Base-by-base conservation (phyloP, 2,329 filamentous ascomycete genomes). In the Davidsoniella virescens region DNA sequence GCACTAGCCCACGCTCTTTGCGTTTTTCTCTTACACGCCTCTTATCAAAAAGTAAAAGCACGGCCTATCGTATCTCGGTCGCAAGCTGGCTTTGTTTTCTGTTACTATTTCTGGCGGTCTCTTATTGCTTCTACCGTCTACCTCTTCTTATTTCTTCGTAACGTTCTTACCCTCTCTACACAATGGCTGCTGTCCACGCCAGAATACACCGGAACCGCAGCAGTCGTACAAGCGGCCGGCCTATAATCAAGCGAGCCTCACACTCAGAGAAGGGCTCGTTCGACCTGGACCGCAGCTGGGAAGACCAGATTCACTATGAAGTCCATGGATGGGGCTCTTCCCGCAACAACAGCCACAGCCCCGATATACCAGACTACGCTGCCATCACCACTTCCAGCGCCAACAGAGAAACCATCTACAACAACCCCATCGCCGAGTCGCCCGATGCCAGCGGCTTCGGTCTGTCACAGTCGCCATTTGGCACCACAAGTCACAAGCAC, bases 181-280 rank as follows among this genome's bases (percentile, higher is more conserved):
- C 47, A 36, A 54, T 54, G 55, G 56, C 50, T 53, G 57, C 52
- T 47, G 58, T 53, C 48, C 58, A 51, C 51, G 59, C 44, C 54
- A 44, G 41, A 46, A 39, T 49, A 47, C 44, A 60, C 54, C 49
- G 55, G 33, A 56, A 56, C 46, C 54, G 56, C 47, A 53, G 51
- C 47, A 44, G 16, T 7, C 51, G 51, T 23, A 44, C 42, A 39
- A 47, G 47, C 26, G 48, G 47, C 5, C 47, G 51, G 26, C 51
- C 48, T 6, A 79, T 80, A 42, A 64, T 81, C 49, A 78, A 78
- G 61, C 80, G 78, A 60, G 56, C 56, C 38, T 64, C 68, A 36
- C 67, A 71, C 45, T 77, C 73, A 56, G 75, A 78, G 56, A 78
- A 78, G 65, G 78, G 70, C 36, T 80, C 77, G 43, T 62, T 80